A percentile compares a stretch with the other conserved stretches of the same genome.
Evolutionary conservation across 306 rosid genomes (phyloP).

Genomic region (Begonia masoniana): DNA sequence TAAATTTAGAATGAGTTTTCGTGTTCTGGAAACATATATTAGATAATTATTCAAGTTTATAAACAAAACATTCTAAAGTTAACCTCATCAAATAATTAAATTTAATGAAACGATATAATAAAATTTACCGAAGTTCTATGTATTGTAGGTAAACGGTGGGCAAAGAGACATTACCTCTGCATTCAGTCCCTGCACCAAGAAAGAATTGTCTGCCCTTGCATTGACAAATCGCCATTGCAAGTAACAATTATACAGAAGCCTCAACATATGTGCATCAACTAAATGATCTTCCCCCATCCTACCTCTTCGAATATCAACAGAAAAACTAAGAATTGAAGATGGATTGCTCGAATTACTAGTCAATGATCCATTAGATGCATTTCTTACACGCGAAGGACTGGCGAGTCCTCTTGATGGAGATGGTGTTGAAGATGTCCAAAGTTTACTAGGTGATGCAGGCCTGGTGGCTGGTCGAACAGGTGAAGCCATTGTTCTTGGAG

Average conservation of each 20-base stretch:
- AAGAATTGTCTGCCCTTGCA: slow-evolving; percentile 94
- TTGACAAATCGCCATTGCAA: slow-evolving; percentile 95
- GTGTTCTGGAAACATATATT: too few species aligned
- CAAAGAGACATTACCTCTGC: slow-evolving; percentile 54
- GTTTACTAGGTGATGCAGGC: slow-evolving; percentile 82
- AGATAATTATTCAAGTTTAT: too few species aligned
- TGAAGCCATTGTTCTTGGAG: slow-evolving; percentile 66
- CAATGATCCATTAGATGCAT: slow-evolving; percentile 38
- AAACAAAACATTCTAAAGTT: too few species aligned
- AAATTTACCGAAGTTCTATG: slow-evolving; percentile 1
- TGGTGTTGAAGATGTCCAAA: slow-evolving; percentile 52
- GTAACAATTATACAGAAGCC: slow-evolving; percentile 84
- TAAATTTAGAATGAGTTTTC: too few species aligned
- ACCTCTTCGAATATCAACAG: slow-evolving; percentile 85
- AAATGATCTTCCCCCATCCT: slow-evolving; percentile 92
- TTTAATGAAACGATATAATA: not conserved
- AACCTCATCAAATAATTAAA: not conserved
- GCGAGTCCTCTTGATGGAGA: slow-evolving; percentile 64
- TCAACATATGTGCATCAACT: slow-evolving; percentile 78
- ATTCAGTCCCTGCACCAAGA: slow-evolving; percentile 66
- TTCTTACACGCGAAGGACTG: slow-evolving; percentile 82
- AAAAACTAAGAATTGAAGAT: slow-evolving; percentile 86
- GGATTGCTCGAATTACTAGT: slow-evolving; percentile 37
- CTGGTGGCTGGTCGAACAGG: slow-evolving; percentile 59
- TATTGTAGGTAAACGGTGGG: not conserved